phyloP scores from a whole-genome alignment of 2,329 filamentous ascomycete species.

The Aphanocladium album region DNA sequence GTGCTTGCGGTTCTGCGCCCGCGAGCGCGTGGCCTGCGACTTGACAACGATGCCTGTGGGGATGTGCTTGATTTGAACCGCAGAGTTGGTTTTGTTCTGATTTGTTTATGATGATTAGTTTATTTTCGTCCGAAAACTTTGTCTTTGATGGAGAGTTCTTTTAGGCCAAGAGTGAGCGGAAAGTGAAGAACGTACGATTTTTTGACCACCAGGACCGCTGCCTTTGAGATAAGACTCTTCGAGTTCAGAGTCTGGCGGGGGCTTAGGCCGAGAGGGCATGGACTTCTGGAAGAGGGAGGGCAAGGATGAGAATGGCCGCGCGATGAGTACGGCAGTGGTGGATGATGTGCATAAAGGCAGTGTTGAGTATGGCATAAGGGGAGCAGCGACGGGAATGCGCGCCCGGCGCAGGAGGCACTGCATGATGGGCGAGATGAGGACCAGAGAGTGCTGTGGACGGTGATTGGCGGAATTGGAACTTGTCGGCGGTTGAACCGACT shows the following conservation, averaged over 20 bases:
- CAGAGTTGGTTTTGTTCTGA: slow-evolving; percentile 92
- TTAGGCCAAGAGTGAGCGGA: too few relatives aligned
- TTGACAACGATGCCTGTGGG: slow-evolving; percentile 93
- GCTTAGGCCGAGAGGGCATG: slow-evolving; percentile 68
- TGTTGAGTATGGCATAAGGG: not conserved
- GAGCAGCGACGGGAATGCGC: slow-evolving; percentile 4
- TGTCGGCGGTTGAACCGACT: not conserved
- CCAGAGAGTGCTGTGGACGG: not conserved
- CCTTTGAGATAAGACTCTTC: slow-evolving; percentile 85
- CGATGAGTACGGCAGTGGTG: not conserved
- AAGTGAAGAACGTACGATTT: slow-evolving; percentile 59
- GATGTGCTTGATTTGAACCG: slow-evolving; percentile 85
- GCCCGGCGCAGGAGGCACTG: slow-evolving; percentile 5
- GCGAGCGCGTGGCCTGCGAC: slow-evolving; percentile 83
- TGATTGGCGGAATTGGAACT: not conserved
- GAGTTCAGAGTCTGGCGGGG: slow-evolving; percentile 72
- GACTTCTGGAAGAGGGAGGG: slow-evolving; percentile 42
- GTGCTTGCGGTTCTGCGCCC: slow-evolving; percentile 80
- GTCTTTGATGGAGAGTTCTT: too few relatives aligned
- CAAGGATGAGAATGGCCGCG: slow-evolving; percentile 29
- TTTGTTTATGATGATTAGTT: not conserved
- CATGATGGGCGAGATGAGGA: not conserved
- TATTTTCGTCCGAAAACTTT: too few relatives aligned
- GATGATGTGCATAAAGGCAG: too few relatives aligned
- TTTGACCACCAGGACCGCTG: slow-evolving; percentile 88